Evolutionary conservation across 2,329 filamentous ascomycete genomes (phyloP).

Genomic region (Neonectria coccinea): DNA sequence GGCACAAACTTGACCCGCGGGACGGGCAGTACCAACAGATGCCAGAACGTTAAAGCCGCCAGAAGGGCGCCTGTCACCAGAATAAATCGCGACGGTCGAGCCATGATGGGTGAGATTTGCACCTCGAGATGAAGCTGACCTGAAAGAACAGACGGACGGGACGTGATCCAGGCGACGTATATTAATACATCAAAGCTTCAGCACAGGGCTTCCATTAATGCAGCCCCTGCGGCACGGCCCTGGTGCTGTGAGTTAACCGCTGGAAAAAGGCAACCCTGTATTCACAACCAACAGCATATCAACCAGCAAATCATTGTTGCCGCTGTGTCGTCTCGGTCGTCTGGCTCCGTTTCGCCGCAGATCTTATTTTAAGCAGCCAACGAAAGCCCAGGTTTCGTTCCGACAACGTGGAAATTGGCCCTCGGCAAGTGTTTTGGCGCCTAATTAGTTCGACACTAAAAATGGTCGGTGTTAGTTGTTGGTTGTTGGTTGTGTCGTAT

Average conservation of each 20-base stretch:
- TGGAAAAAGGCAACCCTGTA: conserved; percentile 5
- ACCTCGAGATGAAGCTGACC: conserved; percentile 4
- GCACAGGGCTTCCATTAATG: background rate
- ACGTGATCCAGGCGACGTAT: conserved; percentile 7
- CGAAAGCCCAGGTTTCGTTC: conserved; percentile 1
- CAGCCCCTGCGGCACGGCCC: background rate
- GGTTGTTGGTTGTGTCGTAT: background rate
- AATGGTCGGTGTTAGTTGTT: conserved; percentile 6
- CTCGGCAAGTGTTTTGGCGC: conserved; percentile 2
- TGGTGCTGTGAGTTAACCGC: background rate
- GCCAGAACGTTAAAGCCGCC: conserved; percentile 36
- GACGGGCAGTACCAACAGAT: conserved; percentile 31
- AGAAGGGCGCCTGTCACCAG: conserved; percentile 25
- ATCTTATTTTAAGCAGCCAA: conserved; percentile 3
- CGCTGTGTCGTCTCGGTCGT: background rate
- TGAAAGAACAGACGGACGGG: background rate
- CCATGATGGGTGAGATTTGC: conserved; percentile 12
- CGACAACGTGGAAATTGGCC: background rate
- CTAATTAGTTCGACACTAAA: background rate
- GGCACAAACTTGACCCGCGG: conserved; percentile 35
- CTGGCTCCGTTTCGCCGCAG: conserved; percentile 1
- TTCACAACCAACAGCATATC: conserved; percentile 10
- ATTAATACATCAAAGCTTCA: background rate
- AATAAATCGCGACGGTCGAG: conserved; percentile 15
- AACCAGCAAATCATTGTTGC: conserved; percentile 3